phyloP scores from a whole-genome alignment of 441 rosid species.

The Eruca vesicaria region DNA sequence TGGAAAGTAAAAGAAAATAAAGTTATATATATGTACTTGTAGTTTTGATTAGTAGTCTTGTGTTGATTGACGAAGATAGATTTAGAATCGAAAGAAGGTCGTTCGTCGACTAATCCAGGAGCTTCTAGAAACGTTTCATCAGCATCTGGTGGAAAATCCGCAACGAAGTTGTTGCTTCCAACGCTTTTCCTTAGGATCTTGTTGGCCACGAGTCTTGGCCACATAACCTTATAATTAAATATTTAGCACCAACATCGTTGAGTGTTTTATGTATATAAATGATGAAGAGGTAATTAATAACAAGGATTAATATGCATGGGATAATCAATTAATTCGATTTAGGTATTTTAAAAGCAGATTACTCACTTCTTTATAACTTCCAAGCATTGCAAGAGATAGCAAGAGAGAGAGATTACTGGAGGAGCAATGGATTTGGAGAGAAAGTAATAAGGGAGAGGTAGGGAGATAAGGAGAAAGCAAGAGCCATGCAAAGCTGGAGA shows the following conservation, averaged over 20 bases:
- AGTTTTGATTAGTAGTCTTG: slow-evolving; percentile 37
- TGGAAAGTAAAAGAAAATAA: not conserved
- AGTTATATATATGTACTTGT: slow-evolving; percentile 44
- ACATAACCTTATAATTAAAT: slow-evolving; percentile 54
- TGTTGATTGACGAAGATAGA: slow-evolving; percentile 23
- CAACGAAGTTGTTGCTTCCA: slow-evolving; percentile 74
- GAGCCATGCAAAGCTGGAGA: slow-evolving; percentile 55
- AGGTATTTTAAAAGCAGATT: not conserved
- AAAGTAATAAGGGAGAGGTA: slow-evolving; percentile 29
- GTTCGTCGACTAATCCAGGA: slow-evolving; percentile 31
- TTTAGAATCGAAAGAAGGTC: slow-evolving; percentile 33
- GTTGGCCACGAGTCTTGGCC: slow-evolving; percentile 83
- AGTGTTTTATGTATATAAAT: not conserved
- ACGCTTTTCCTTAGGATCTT: slow-evolving; percentile 60
- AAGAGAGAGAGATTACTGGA: not conserved
- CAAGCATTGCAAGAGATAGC: slow-evolving; percentile 40
- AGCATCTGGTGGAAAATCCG: slow-evolving; percentile 57
- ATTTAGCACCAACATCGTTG: not conserved
- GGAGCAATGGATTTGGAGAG: slow-evolving; percentile 13
- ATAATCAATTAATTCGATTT: not conserved
- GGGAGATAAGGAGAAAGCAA: slow-evolving; percentile 35
- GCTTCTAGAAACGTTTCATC: slow-evolving; percentile 28
- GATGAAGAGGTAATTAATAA: not conserved
- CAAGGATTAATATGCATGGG: not conserved
- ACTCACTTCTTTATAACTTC: slow-evolving; percentile 50